These are phyloP conservation scores for Colletotrichum sp. DNA, from an alignment of 2,329 filamentous ascomycete species.

Conservation along the genomic window DNA sequence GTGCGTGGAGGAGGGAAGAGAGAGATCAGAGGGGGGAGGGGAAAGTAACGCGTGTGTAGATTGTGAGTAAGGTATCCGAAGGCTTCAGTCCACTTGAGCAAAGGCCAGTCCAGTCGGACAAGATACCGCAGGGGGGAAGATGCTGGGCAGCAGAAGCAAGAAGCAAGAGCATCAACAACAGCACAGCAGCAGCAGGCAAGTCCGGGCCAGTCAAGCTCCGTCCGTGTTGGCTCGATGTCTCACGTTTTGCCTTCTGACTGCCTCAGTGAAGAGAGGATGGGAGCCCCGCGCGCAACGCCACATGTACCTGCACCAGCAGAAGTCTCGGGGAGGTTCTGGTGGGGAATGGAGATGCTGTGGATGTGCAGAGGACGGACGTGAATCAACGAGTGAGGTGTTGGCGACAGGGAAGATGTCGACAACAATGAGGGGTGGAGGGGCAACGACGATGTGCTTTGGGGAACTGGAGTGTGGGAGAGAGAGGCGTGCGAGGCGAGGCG, in stretches of 20 bases:
- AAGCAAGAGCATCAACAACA: neutral
- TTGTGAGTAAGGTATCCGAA: neutral
- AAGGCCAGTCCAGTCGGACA: neutral
- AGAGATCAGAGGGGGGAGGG: conserved; percentile 1
- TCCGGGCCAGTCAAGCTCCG: conserved; percentile 18
- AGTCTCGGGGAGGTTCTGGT: neutral
- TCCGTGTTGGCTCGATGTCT: conserved; percentile 19
- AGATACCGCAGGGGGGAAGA: neutral
- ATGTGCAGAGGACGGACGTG: neutral
- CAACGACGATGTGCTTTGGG: neutral
- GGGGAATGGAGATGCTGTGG: neutral
- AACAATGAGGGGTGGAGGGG: conserved; percentile 6
- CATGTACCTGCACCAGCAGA: neutral
- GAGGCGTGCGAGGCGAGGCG: neutral
- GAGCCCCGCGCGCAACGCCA: conserved; percentile 17
- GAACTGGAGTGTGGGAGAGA: neutral
- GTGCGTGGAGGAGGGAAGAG: neutral
- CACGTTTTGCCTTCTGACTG: conserved; percentile 18
- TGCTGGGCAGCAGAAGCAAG: neutral
- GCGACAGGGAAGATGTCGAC: conserved; percentile 20
- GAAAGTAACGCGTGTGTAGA: conserved; percentile 6
- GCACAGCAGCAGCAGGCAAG: neutral
- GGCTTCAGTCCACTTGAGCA: neutral
- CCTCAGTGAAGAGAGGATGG: conserved; percentile 9
- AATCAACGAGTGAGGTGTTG: conserved; percentile 9